Base-by-base conservation (phyloP, 1,139 yeast species). In the Yamadazyma friedrichii region DNA sequence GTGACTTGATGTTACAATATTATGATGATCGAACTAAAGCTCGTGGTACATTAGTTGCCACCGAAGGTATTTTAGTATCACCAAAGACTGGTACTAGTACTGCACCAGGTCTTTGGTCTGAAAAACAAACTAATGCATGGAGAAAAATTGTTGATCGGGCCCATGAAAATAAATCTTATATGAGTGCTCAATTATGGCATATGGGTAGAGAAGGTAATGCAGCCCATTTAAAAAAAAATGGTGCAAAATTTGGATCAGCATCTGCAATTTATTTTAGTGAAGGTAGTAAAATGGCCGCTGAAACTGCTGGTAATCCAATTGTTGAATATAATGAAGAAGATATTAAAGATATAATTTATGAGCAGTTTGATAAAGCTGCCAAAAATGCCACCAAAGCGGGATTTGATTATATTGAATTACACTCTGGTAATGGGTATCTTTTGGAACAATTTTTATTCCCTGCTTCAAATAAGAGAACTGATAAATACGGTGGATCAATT, bases 361-460 rank as follows among this genome's bases (percentile, higher is more conserved):
- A 56, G n/a, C 48, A 48, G 17, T 77, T 59, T 48, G 67, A 62
- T 2, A 46, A 52, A 2, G 80, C 81, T 6, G 80, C 82, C 12
- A 62, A 62, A 51, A 65, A 65, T 38, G 77, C 82, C 2, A 49
- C 78, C 35, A 64, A 56, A 6, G 84, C 84, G 3, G 89, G 89
- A 9, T 81, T 82, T 47, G 91, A 85, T 56, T 82, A 81, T 51
- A 74, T 84, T 31, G 88, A 85, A 59, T 58, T 85, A 44, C 91
- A 84, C 53, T 67, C 66, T 33, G 89, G 88, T 13, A 81, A 84
- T 59, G 89, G 89, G 9, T 84, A 80, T 60, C 64, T 84, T 41
- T 54, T 82, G 37, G 83, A 82, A 59, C 83, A 80, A 59, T 84
- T 84, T 57, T 56, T 82, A 39, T 58, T 60, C 31, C 55, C 61